phyloP scores from a whole-genome alignment of 2,329 filamentous ascomycete genomes.

The Hypoxylon sp. region DNA sequence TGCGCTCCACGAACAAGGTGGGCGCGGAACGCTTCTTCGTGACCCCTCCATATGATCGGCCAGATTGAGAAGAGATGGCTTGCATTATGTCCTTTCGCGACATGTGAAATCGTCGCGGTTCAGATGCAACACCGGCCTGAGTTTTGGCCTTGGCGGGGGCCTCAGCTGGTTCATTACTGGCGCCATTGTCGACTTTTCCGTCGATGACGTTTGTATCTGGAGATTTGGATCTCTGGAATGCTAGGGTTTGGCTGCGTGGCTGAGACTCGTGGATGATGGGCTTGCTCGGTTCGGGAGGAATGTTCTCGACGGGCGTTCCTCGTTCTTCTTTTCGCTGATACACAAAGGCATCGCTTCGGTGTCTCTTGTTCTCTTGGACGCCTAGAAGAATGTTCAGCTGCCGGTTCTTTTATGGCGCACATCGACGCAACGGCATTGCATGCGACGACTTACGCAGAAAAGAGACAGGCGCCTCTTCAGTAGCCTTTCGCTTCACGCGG shows the following conservation, averaged over 20 bases:
- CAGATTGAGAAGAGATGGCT: conserved; percentile 45
- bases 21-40: conserved; percentile 62
- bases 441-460: conserved; percentile 65
- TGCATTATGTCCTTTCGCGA: conserved; percentile 63
- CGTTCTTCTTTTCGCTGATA: conserved; percentile 66
- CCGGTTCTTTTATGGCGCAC: neutral
- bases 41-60: conserved; percentile 51
- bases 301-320: conserved; percentile 47
- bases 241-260: conserved; percentile 55
- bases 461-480: conserved; percentile 66
- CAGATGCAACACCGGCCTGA: conserved; percentile 45
- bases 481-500: conserved; percentile 73
- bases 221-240: conserved; percentile 45
- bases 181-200: conserved; percentile 30
- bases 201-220: conserved; percentile 32
- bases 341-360: conserved; percentile 67
- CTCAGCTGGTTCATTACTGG: conserved; percentile 16
- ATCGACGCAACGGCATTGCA: neutral
- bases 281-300: conserved; percentile 45
- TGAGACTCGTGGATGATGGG: conserved; percentile 67
- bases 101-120: conserved; percentile 70
- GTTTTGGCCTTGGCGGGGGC: conserved; percentile 9
- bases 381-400: conserved; percentile 56
- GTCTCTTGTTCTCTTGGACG: conserved; percentile 69
- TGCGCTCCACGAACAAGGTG: conserved; percentile 71